Evolutionary conservation across 768 basidiomycete genomes (phyloP).

Genomic region (Lyophyllum semitale): DNA sequence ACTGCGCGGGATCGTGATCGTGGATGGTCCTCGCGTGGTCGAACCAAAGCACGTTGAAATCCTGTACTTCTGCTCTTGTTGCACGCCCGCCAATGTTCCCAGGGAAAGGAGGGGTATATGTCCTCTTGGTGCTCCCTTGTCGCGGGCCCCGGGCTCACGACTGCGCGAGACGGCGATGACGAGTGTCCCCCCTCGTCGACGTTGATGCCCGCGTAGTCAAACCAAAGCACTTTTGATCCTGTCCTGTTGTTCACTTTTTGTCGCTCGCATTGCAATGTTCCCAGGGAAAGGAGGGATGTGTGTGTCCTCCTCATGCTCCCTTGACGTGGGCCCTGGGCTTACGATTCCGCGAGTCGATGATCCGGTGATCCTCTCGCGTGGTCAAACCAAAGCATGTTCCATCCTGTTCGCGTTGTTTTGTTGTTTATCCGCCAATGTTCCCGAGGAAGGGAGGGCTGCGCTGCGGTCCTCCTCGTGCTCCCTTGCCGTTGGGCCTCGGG

Average conservation of each 20-base stretch:
- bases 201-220: too few relatives aligned
- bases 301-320: slow-evolving; percentile 12
- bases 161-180: neutral
- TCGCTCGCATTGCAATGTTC: slow-evolving; percentile 1
- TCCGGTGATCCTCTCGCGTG: too few relatives aligned
- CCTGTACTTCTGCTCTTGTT: too few relatives aligned
- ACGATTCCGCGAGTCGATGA: neutral
- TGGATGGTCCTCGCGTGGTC: too few relatives aligned
- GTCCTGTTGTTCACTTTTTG: too few relatives aligned
- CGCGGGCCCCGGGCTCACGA: slow-evolving; percentile 12
- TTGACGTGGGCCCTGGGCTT: slow-evolving; percentile 14
- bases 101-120: slow-evolving; percentile 9
- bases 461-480: too few relatives aligned
- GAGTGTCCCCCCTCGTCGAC: too few relatives aligned
- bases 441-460: neutral
- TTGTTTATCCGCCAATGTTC: neutral
- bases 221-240: too few relatives aligned
- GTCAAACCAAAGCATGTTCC: too few relatives aligned
- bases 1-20: too few relatives aligned
- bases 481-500: neutral
- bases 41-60: too few relatives aligned
- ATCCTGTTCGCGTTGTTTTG: neutral
- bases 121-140: slow-evolving; percentile 14
- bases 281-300: slow-evolving; percentile 7
- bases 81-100: slow-evolving; percentile 3